Percentiles rank a stretch among this genome's conserved stretches.
phyloP scores from a whole-genome alignment of 768 basidiomycete species.

The Mycena galericulata region DNA sequence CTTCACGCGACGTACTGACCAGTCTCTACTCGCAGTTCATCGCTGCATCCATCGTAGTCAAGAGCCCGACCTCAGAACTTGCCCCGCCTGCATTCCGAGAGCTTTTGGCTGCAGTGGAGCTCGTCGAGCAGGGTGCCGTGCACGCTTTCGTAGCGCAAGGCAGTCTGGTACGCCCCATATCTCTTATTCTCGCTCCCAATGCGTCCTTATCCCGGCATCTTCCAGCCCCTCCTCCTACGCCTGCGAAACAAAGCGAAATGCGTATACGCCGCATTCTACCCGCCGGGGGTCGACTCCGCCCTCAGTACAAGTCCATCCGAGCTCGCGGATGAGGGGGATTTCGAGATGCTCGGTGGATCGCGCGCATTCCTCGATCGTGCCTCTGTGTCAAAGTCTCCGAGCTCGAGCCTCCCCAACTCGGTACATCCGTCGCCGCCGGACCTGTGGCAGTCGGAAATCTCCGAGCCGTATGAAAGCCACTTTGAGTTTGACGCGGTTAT shows the following conservation, averaged over 20 bases:
- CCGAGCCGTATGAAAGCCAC: background rate
- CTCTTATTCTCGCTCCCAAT: background rate
- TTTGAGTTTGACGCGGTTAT: background rate
- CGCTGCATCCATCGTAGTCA: slow-evolving; percentile 53
- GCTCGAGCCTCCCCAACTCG: background rate
- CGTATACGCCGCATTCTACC: background rate
- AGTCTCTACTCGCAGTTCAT: slow-evolving; percentile 43
- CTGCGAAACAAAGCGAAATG: slow-evolving; percentile 9
- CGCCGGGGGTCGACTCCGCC: background rate
- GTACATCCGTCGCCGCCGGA: too few species aligned
- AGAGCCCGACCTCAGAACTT: slow-evolving; percentile 54
- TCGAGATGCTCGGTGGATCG: slow-evolving; percentile 13
- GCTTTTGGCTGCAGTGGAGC: slow-evolving; percentile 54
- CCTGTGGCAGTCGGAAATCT: too few species aligned
- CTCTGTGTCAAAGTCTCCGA: background rate
- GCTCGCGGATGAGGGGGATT: background rate
- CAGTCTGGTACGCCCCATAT: slow-evolving; percentile 8
- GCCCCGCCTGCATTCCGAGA: slow-evolving; percentile 55
- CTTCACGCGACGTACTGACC: background rate
- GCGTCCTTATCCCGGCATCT: background rate
- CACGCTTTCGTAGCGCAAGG: slow-evolving; percentile 18
- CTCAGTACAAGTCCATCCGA: background rate
- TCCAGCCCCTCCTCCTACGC: slow-evolving; percentile 11
- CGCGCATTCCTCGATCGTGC: background rate
- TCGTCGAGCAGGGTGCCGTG: slow-evolving; percentile 53